Evolutionary conservation across 2,329 filamentous ascomycete genomes (phyloP).

Genomic region (Fusarium redolens): DNA sequence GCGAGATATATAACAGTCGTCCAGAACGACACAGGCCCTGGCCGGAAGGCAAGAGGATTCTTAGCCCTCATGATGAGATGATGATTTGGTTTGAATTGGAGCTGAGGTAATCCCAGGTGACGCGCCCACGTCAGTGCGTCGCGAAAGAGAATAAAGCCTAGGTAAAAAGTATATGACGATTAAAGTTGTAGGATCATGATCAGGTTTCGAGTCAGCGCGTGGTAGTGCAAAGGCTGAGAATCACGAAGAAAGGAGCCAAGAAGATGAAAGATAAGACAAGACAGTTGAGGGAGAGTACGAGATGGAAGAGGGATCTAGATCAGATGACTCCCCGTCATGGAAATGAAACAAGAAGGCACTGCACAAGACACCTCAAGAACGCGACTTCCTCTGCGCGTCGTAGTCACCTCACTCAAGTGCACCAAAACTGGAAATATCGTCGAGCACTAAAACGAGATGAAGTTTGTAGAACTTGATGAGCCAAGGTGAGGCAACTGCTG

Average conservation of each 20-base stretch:
- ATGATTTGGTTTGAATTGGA: slow-evolving; percentile 10
- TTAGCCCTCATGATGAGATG: slow-evolving; percentile 39
- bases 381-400: slow-evolving; percentile 18
- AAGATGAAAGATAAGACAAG: slow-evolving; percentile 29
- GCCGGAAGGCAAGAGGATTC: slow-evolving; percentile 80
- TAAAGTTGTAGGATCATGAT: slow-evolving; percentile 31
- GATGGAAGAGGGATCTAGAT: slow-evolving; percentile 17
- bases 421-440: not conserved
- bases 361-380: slow-evolving; percentile 4
- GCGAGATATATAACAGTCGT: slow-evolving; percentile 81
- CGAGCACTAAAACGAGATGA: slow-evolving; percentile 1
- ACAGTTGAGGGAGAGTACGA: slow-evolving; percentile 28
- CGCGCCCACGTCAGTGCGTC: slow-evolving; percentile 19
- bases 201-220: slow-evolving; percentile 11
- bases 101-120: slow-evolving; percentile 15
- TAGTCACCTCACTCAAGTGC: slow-evolving; percentile 4
- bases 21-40: slow-evolving; percentile 84
- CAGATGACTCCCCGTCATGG: slow-evolving; percentile 24
- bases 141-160: not conserved
- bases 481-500: slow-evolving; percentile 15
- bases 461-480: slow-evolving; percentile 27
- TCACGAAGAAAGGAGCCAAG: slow-evolving; percentile 21
- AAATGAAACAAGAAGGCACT: slow-evolving; percentile 19
- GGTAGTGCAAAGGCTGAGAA: slow-evolving; percentile 16
- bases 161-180: slow-evolving; percentile 1